Evolutionary conservation across 2,329 filamentous ascomycete genomes (phyloP), one percentile per base, ranked within the genome.

Genomic region (Calonectria montana): DNA sequence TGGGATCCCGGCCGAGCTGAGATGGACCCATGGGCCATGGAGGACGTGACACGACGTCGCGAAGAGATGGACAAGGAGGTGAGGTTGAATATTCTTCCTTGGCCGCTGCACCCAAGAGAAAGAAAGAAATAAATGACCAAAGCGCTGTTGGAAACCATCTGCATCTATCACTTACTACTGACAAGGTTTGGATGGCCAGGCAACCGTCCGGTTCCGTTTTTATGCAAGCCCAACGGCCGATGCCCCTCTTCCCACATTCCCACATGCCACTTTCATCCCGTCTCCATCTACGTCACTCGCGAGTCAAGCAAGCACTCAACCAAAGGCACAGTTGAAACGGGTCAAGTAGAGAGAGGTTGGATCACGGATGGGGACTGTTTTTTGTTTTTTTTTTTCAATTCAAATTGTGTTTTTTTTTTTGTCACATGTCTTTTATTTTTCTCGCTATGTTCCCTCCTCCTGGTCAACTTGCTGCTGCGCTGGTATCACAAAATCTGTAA

Each of bases 161-260:
- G 37, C 27, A 48, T 35, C 65, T 63, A 63, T 45, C 55, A 59
- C 53, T 59, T 59, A 59, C 31, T 59, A 18, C 53, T 35, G 6
- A 37, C 35, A 59, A 35, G 53, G 53, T 37, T 48, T 61, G 21
- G 43, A 41, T 65, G 67, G 7, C 67, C 67, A 69, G 67, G 67
- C 67, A 69, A 69, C 61, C 39, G 23, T 62, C 18, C 57, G 8
- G 37, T 45, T 45, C 13, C 31, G 31, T 35, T 35, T 35, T 45
- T 23, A 62, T 62, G 37, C 37, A 45, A 18, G 57, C 37, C 23
- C 67, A 69, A 35, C 27, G 59, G 27, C 65, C 2, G 41, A n/a
- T 48, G 23, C 53, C 65, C 65, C 53, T 61, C 53, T 35, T 59
- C 53, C 31, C 35, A 31, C 48, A 59, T 39, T 31, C 48, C 48